A percentile compares a stretch with the other conserved stretches of the same genome.
These are phyloP conservation scores for Fusarium sp. DNA, from an alignment of 2,329 filamentous ascomycete species.

Conservation along the genomic window DNA sequence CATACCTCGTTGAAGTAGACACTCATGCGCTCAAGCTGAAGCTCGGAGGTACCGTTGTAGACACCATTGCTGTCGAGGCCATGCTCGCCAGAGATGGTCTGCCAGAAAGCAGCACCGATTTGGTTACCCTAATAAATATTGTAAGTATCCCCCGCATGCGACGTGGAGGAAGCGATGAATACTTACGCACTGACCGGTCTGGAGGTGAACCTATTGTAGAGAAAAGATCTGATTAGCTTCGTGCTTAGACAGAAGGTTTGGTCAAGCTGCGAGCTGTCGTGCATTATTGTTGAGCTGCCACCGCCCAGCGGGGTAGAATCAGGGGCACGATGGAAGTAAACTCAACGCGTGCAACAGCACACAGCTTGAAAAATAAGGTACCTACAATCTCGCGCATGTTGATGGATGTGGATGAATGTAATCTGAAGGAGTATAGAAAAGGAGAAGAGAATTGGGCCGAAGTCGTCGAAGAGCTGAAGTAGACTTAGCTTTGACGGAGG, in stretches of 20 bases:
- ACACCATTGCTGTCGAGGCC: constrained; percentile 97
- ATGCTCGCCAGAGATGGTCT: constrained; percentile 89
- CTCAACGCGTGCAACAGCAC: constrained; percentile 11
- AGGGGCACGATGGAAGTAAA: constrained; percentile 45
- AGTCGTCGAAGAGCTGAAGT: constrained; percentile 50
- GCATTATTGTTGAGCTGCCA: constrained; percentile 31
- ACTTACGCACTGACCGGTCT: constrained; percentile 98
- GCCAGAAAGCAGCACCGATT: constrained; percentile 99
- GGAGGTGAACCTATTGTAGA: constrained; percentile 92
- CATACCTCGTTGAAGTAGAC: constrained; percentile 92
- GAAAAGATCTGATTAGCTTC: constrained; percentile 67
- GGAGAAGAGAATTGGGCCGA: constrained; percentile 38
- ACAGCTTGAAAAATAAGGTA: constrained; percentile 47
- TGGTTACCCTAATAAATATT: constrained; percentile 86
- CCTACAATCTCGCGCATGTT: constrained; percentile 79
- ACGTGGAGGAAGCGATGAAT: constrained; percentile 15
- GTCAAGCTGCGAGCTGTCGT: constrained; percentile 27
- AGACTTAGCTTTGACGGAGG: constrained; percentile 51
- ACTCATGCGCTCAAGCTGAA: constrained; percentile 99
- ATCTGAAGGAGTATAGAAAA: constrained; percentile 45
- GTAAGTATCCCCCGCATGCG: constrained; percentile 52
- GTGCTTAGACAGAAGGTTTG: constrained; percentile 37
- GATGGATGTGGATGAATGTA: constrained; percentile 49
- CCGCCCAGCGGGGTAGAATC: constrained; percentile 55
- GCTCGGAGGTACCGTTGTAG: constrained; percentile 98